phyloP scores from a whole-genome alignment of 1,284 basidiomycete genomes.

The Tilletia walkeri region DNA sequence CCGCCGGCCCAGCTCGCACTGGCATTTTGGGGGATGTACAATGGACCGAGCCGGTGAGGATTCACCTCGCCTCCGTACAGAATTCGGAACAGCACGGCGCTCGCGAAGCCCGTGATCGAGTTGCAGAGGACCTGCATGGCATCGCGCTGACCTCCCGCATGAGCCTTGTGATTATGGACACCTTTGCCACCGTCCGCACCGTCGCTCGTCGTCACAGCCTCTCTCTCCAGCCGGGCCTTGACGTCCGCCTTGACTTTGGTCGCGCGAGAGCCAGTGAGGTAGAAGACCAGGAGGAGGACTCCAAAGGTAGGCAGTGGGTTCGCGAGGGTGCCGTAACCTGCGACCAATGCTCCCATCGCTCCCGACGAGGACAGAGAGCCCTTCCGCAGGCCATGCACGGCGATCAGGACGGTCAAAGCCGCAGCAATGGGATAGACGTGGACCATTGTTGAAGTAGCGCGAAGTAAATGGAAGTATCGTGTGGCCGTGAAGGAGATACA shows the following conservation, averaged over 20 bases:
- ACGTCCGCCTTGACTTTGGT: constrained; percentile 67
- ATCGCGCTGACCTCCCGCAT: constrained; percentile 33
- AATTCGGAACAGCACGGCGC: constrained; percentile 20
- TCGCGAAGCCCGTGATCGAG: constrained; percentile 22
- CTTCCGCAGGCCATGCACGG: constrained; percentile 32
- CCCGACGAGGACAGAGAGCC: constrained; percentile 41
- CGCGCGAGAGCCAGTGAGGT: constrained; percentile 75
- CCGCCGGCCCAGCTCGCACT: not conserved
- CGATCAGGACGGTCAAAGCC: constrained; percentile 3
- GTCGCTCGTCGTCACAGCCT: not conserved
- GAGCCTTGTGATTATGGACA: constrained; percentile 25
- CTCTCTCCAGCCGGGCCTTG: constrained; percentile 77
- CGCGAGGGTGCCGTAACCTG: constrained; percentile 45
- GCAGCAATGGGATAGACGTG: constrained; percentile 20
- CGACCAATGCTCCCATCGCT: constrained; percentile 32
- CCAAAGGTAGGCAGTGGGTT: constrained; percentile 44
- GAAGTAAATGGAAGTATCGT: no score
- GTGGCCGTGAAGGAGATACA: no score
- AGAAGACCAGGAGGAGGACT: constrained; percentile 39
- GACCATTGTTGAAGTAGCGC: not conserved
- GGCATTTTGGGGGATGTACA: not conserved
- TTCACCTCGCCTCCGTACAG: constrained; percentile 17
- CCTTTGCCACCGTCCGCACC: constrained; percentile 16
- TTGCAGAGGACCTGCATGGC: constrained; percentile 46
- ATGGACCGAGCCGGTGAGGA: not conserved